A percentile compares a stretch with the other conserved stretches of the same genome.
These are phyloP conservation scores for Asclepias syriaca DNA, from an alignment of 257 asterid species.

Conservation along the genomic window DNA sequence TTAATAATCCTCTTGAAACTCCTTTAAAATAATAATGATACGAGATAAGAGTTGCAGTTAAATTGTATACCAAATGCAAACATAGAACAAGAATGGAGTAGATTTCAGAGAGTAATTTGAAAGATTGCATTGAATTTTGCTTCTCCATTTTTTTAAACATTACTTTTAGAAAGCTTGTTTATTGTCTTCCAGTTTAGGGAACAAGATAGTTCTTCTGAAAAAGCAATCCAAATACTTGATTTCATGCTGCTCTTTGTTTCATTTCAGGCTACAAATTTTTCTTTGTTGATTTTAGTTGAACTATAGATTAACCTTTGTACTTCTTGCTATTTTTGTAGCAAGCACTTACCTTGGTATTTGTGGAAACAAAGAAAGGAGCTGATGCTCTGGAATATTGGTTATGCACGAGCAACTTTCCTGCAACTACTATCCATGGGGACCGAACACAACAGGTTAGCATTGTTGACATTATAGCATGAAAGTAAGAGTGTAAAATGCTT, in stretches of 20 bases:
- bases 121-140: background rate
- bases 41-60: background rate
- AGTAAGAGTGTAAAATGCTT: background rate
- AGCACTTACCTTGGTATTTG: constrained; percentile 70
- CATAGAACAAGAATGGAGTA: background rate
- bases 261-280: background rate
- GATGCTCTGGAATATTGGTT: constrained; percentile 81
- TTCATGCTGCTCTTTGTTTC: background rate
- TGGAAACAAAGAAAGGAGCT: constrained; percentile 90
- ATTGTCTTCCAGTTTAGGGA: background rate
- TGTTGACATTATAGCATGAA: background rate
- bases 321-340: constrained; percentile 44
- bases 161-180: background rate
- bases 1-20: background rate
- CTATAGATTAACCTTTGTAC: constrained; percentile 12
- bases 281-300: constrained; percentile 4
- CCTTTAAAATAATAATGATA: background rate
- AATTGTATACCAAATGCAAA: background rate
- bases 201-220: background rate
- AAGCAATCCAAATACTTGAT: background rate
- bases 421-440: constrained; percentile 89
- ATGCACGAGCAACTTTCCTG: constrained; percentile 60
- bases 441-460: constrained; percentile 69
- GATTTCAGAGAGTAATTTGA: background rate
- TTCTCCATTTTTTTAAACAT: background rate